A percentile compares a stretch with the other conserved stretches of the same genome.
Conservation (phyloP, 2,329 filamentous ascomycete species). For the Curvularia sp. region DNA sequence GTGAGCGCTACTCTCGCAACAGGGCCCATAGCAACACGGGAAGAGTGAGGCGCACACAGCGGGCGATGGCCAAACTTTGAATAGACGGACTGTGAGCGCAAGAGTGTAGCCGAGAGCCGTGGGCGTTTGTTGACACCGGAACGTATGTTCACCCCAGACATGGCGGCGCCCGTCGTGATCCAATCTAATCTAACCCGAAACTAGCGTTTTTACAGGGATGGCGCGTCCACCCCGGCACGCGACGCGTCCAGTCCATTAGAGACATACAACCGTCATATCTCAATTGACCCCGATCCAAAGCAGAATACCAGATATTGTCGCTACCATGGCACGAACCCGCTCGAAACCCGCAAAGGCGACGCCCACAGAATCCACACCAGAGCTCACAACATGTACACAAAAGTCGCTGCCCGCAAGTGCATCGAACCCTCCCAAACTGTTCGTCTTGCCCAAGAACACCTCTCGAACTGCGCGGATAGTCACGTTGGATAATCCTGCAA, state of each 20-base stretch:
- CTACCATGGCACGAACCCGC: constrained; percentile 46
- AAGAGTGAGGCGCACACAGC: constrained; percentile 3
- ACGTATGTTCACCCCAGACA: constrained; percentile 29
- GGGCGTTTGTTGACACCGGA: constrained; percentile 28
- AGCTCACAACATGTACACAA: constrained; percentile 26
- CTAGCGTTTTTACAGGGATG: constrained; percentile 31
- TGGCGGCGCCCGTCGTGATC: constrained; percentile 1
- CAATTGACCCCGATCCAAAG: background rate
- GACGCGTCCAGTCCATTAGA: constrained; percentile 10
- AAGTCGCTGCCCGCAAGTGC: constrained; percentile 48
- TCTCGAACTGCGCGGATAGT: constrained; percentile 63
- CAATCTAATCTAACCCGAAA: constrained; percentile 36
- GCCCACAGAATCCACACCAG: constrained; percentile 31
- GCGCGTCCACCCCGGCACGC: constrained; percentile 31
- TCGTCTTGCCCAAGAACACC: constrained; percentile 63
- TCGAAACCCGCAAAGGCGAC: constrained; percentile 37
- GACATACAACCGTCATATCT: background rate
- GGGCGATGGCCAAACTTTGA: background rate
- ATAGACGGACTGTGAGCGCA: background rate
- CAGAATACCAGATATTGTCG: background rate
- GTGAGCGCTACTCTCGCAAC: constrained; percentile 17
- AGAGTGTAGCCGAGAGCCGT: constrained; percentile 9
- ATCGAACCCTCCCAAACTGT: constrained; percentile 58
- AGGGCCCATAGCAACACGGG: constrained; percentile 41
- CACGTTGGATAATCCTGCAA: constrained; percentile 63